phyloP scores from a whole-genome alignment of 1,284 basidiomycete genomes.

The Neolentinus lepideus region DNA sequence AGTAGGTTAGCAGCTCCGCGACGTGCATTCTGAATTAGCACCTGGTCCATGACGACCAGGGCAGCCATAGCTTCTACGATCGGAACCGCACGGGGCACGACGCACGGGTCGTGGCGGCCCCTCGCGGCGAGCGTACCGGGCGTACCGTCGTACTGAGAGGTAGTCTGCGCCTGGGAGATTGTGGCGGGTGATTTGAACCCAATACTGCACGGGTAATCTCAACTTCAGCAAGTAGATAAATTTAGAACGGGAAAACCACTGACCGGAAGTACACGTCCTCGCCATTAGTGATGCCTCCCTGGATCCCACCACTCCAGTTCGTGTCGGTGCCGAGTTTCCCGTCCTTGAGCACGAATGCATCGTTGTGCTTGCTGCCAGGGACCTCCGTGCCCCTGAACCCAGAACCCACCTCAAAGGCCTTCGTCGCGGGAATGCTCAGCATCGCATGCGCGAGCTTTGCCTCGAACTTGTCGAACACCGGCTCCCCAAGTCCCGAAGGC shows the following conservation, averaged over 20 bases:
- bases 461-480: constrained; percentile 98
- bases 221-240: neutral
- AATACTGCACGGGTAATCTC: constrained; percentile 41
- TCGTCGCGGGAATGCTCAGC: constrained; percentile 98
- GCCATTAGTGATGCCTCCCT: constrained; percentile 97
- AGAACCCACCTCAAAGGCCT: constrained; percentile 96
- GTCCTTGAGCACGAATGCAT: constrained; percentile 69
- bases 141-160: constrained; percentile 90
- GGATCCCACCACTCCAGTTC: constrained; percentile 97
- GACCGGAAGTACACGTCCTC: constrained; percentile 97
- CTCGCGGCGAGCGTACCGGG: constrained; percentile 83
- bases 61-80: constrained; percentile 99
- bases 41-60: constrained; percentile 90
- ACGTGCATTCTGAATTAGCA: constrained; percentile 83
- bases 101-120: constrained; percentile 96
- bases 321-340: constrained; percentile 80
- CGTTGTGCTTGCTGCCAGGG: constrained; percentile 91
- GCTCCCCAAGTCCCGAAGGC: constrained; percentile 92
- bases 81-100: constrained; percentile 94
- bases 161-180: constrained; percentile 88
- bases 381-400: constrained; percentile 97
- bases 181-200: constrained; percentile 99
- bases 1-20: constrained; percentile 57
- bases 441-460: constrained; percentile 96
- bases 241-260: constrained; percentile 14